Evolutionary conservation across 257 asterid species (phyloP).

Genomic region (Asclepias syriaca): DNA sequence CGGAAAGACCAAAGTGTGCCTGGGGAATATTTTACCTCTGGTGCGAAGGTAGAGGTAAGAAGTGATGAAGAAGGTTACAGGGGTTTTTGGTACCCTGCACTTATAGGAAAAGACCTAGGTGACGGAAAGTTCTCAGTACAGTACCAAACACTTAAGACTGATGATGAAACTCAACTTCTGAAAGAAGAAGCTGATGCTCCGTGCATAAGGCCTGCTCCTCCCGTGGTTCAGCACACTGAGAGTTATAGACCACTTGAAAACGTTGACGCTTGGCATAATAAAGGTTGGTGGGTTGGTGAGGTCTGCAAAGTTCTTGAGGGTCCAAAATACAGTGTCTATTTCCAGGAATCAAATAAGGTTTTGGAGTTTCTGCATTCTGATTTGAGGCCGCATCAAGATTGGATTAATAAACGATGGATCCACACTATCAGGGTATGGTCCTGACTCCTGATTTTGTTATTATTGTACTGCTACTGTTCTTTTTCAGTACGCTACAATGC

Average conservation of each 20-base stretch:
- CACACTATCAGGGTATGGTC: slow-evolving; percentile 26
- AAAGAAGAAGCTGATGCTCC: slow-evolving; percentile 38
- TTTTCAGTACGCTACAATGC: neutral
- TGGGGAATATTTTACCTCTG: slow-evolving; percentile 23
- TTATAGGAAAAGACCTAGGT: slow-evolving; percentile 23
- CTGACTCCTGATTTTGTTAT: neutral
- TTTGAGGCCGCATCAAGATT: slow-evolving; percentile 55
- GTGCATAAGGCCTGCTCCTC: slow-evolving; percentile 52
- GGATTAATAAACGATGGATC: slow-evolving; percentile 50
- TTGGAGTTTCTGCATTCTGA: slow-evolving; percentile 47
- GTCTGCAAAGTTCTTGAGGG: slow-evolving; percentile 30
- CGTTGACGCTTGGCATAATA: slow-evolving; percentile 53
- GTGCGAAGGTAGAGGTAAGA: slow-evolving; percentile 47
- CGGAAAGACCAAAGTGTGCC: slow-evolving; percentile 16
- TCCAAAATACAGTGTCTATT: slow-evolving; percentile 33
- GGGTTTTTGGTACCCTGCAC: slow-evolving; percentile 55
- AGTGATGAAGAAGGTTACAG: slow-evolving; percentile 36
- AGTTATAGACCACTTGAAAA: slow-evolving; percentile 36
- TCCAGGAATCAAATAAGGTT: slow-evolving; percentile 28
- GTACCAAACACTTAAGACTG: slow-evolving; percentile 40
- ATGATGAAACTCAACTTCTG: slow-evolving; percentile 31
- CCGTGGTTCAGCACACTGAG: slow-evolving; percentile 23
- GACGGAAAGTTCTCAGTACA: slow-evolving; percentile 36
- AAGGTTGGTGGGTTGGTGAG: slow-evolving; percentile 57
- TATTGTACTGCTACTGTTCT: neutral